Conservation (phyloP, 495 filamentous ascomycete species). For the Venustampulla echinocandica region DNA sequence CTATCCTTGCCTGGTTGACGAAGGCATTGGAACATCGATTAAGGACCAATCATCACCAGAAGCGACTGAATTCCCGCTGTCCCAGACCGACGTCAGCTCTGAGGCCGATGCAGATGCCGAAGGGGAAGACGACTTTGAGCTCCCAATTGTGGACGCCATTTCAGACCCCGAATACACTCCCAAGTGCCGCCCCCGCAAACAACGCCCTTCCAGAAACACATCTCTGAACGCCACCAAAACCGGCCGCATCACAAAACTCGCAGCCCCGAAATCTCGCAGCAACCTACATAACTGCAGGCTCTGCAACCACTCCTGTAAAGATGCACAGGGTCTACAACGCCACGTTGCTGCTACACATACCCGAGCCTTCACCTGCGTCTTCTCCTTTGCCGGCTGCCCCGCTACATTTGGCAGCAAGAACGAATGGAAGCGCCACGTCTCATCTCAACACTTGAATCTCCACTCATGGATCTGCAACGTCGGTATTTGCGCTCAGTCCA, state of each 20-base stretch:
- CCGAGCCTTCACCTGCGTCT: constrained; percentile 67
- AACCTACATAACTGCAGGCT: background rate
- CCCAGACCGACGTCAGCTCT: background rate
- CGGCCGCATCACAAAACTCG: constrained; percentile 4
- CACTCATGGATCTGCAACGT: constrained; percentile 76
- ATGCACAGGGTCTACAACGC: constrained; percentile 31
- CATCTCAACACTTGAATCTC: constrained; percentile 70
- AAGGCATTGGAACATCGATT: constrained; percentile 13
- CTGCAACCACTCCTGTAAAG: constrained; percentile 26
- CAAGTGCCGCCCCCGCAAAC: constrained; percentile 12
- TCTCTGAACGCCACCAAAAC: background rate
- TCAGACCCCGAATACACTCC: constrained; percentile 16
- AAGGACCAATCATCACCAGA: constrained; percentile 5
- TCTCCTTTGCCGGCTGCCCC: constrained; percentile 65
- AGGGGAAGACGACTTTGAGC: constrained; percentile 1
- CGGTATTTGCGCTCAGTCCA: constrained; percentile 50
- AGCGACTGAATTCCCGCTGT: background rate
- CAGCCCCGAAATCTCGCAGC: background rate
- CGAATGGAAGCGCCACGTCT: constrained; percentile 90
- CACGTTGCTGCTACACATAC: constrained; percentile 45
- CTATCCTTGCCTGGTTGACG: constrained; percentile 4
- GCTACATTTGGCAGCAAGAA: constrained; percentile 77
- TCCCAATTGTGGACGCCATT: background rate
- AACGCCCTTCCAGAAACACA: background rate
- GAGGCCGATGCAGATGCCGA: constrained; percentile 13